Evolutionary conservation across 306 rosid genomes (phyloP).

Genomic region (Gastrolobium villosum): DNA sequence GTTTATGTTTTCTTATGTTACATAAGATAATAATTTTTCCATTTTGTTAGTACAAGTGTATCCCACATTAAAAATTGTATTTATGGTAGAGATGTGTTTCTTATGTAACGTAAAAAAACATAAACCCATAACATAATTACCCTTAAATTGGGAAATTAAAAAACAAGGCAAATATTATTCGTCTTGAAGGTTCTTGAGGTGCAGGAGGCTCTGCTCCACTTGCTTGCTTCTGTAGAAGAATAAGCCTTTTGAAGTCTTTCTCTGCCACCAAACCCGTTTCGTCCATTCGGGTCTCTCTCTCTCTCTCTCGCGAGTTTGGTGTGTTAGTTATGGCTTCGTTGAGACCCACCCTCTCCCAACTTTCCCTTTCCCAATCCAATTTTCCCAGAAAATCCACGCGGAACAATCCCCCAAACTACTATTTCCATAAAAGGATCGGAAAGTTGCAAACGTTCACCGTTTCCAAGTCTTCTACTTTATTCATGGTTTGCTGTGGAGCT

Average conservation of each 20-base stretch:
- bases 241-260: constrained; percentile 32
- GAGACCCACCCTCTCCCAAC: constrained; percentile 66
- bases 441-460: constrained; percentile 48
- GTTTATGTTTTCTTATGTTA: too few relatives aligned
- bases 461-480: constrained; percentile 49
- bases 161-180: too few relatives aligned
- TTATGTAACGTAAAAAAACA: too few relatives aligned
- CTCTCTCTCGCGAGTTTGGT: neutral
- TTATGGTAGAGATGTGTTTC: too few relatives aligned
- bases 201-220: constrained; percentile 46
- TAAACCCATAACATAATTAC: too few relatives aligned
- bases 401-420: constrained; percentile 45
- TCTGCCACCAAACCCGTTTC: constrained; percentile 45
- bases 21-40: too few relatives aligned
- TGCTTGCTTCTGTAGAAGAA: constrained; percentile 50
- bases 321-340: constrained; percentile 66
- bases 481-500: constrained; percentile 66
- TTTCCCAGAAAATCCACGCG: constrained; percentile 58
- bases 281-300: constrained; percentile 35
- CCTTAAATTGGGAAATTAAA: too few relatives aligned
- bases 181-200: neutral
- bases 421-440: constrained; percentile 53
- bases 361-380: constrained; percentile 62
- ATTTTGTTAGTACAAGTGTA: too few relatives aligned
- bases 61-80: too few relatives aligned